Evolutionary conservation across 1,284 basidiomycete species (phyloP), one percentile per base, ranked within the genome.

Genomic region (Ustilago trichophora): DNA sequence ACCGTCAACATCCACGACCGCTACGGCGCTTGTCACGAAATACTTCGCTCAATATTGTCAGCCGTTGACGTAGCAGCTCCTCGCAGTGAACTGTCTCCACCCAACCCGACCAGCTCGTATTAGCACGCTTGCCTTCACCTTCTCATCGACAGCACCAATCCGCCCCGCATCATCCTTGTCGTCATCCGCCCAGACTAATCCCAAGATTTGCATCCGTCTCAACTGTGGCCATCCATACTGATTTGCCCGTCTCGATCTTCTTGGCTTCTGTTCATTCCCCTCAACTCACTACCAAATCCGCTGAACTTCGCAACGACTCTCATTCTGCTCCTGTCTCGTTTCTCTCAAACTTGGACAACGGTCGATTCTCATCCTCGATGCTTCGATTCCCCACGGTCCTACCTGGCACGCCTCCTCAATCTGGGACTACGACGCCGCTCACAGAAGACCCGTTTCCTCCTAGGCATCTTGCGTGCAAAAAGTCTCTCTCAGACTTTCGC

Each of bases 371-470:
- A 18, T 13, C 16, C n/a, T 27, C 40, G 6, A 52, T 49, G 35
- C 44, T 24, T 24, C 49, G 21, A 21, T 13, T 22, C 12, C 15
- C 49, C 15, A 6, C 32, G n/a, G 27, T 38, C n/a, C 36, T 53
- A 6, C 60, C 60, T 11, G 54, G 53, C 40, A 57, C 53, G 26
- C 60, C 60, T 4, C 60, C 60, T 32, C 24, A 31, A 19, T 63
- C 59, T 19, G 53, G 54, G 6, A 41, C 40, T 15, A 47, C 49
- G 9, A 64, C 53, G 12, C 60, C 60, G 18, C 45, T 49, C 24
- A 44, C 45, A 53, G 53, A 64, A 41, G 54, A 63, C 4, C 7
- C n/a, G n/a, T 25, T n/a, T 22, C 11, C 29, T 0, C 16, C 27
- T 6, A 43, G 47, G 6, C 41, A 51, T 36, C 16, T 6, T 10